Conservation (phyloP, 2,329 filamentous ascomycete genomes). For the Sphaerulina populicola region DNA sequence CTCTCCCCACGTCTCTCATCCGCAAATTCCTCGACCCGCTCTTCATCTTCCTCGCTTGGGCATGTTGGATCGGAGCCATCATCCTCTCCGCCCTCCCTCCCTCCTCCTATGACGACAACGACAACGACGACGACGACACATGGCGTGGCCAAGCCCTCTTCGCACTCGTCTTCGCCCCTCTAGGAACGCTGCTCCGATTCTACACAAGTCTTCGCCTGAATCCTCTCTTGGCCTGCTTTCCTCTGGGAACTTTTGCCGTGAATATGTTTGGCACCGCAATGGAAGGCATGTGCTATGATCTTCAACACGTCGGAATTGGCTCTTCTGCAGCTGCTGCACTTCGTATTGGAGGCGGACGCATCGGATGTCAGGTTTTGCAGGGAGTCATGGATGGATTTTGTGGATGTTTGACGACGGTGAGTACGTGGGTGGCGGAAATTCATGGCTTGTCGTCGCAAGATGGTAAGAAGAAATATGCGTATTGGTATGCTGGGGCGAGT, state of each 20-base stretch:
- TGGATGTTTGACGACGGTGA: constrained; percentile 42
- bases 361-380: constrained; percentile 42
- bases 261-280: constrained; percentile 71
- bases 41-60: constrained; percentile 57
- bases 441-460: constrained; percentile 19
- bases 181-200: constrained; percentile 69
- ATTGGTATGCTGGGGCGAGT: constrained; percentile 59
- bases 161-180: constrained; percentile 70
- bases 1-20: constrained; percentile 32
- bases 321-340: no score
- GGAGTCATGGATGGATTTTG: constrained; percentile 44
- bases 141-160: constrained; percentile 75
- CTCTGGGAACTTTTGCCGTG: constrained; percentile 74
- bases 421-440: constrained; percentile 43
- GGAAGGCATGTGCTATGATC: constrained; percentile 66
- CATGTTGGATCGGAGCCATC: constrained; percentile 69
- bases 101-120: constrained; percentile 29
- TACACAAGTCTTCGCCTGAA: constrained; percentile 68
- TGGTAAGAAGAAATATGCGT: constrained; percentile 46
- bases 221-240: constrained; percentile 56
- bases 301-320: constrained; percentile 63
- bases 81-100: constrained; percentile 66
- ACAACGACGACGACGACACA: constrained; percentile 43
- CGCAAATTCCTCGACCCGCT: constrained; percentile 57
- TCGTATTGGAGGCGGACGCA: no score